Conservation (phyloP, 1,139 yeast species). For the Dujonia santamariae region DNA sequence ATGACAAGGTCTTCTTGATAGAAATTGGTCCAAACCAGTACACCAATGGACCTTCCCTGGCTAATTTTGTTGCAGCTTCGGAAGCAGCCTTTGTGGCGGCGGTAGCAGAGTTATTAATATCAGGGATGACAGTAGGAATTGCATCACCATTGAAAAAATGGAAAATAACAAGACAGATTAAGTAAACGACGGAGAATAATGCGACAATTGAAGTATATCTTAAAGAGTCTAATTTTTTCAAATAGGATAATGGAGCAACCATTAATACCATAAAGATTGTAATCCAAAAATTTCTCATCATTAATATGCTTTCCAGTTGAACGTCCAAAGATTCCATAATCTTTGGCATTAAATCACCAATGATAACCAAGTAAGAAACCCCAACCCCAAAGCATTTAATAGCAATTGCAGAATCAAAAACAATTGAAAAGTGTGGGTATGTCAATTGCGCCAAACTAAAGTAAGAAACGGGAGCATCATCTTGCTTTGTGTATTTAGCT, state of each 20-base stretch:
- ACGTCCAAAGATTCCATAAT: conserved; percentile 46
- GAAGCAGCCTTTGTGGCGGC: neutral
- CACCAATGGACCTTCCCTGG: conserved; percentile 16
- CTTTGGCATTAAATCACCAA: conserved; percentile 90
- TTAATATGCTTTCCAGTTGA: conserved; percentile 14
- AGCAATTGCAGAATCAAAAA: conserved; percentile 52
- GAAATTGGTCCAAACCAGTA: conserved; percentile 40
- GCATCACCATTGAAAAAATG: conserved; percentile 35
- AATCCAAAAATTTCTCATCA: conserved; percentile 67
- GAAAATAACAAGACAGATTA: conserved; percentile 67
- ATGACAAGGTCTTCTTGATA: conserved; percentile 31
- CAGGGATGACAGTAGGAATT: neutral
- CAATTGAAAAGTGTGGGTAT: conserved; percentile 46
- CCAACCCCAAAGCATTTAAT: conserved; percentile 87
- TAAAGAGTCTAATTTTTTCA: conserved; percentile 76
- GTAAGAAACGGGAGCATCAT: conserved; percentile 48
- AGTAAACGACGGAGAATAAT: conserved; percentile 72
- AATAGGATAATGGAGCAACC: conserved; percentile 67
- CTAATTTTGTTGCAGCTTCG: neutral
- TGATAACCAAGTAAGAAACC: conserved; percentile 79
- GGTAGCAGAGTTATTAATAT: neutral
- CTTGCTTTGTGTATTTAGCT: conserved; percentile 46
- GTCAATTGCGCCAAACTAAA: conserved; percentile 54
- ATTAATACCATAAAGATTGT: conserved; percentile 56
- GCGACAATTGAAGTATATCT: conserved; percentile 88